A percentile compares a stretch with the other conserved stretches of the same genome.
Evolutionary conservation across 495 filamentous ascomycete genomes (phyloP).

Genomic region (Penicillium manginii): DNA sequence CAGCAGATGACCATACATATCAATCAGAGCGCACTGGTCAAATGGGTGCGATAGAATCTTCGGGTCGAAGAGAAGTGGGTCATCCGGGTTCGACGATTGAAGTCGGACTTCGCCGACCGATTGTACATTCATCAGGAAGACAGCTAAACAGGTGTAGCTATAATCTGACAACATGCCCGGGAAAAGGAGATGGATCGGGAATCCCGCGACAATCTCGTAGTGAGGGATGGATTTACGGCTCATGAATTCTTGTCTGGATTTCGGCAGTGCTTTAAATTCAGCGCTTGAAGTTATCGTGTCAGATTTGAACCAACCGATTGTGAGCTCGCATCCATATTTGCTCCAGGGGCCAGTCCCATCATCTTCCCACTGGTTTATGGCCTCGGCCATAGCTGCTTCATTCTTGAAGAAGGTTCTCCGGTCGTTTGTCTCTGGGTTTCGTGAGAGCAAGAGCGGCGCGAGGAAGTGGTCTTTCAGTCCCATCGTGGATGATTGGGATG

Average conservation of each 20-base stretch:
- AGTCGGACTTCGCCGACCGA: constrained; percentile 56
- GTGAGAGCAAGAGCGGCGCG: constrained; percentile 24
- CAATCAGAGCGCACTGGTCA: constrained; percentile 58
- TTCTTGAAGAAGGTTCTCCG: constrained; percentile 37
- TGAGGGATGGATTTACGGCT: constrained; percentile 49
- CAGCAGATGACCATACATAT: constrained; percentile 52
- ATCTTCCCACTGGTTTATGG: constrained; percentile 50
- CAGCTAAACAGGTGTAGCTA: constrained; percentile 33
- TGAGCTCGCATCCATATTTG: constrained; percentile 40
- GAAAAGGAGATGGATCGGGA: constrained; percentile 33
- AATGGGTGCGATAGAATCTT: constrained; percentile 58
- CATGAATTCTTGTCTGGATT: constrained; percentile 41
- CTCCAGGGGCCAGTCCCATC: constrained; percentile 53
- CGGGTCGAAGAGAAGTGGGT: constrained; percentile 60
- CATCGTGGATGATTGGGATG: constrained; percentile 54
- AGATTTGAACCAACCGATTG: constrained; percentile 59
- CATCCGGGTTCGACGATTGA: constrained; percentile 56
- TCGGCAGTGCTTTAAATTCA: constrained; percentile 51
- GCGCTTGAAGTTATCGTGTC: constrained; percentile 35
- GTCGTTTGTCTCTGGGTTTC: constrained; percentile 35
- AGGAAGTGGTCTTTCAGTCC: constrained; percentile 61
- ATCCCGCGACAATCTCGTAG: constrained; percentile 46
- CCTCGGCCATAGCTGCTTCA: constrained; percentile 40
- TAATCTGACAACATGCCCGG: constrained; percentile 33
- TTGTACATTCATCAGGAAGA: constrained; percentile 44